Conservation (phyloP, 352 stramenopile genomes). For the Ophiocytium majus region DNA sequence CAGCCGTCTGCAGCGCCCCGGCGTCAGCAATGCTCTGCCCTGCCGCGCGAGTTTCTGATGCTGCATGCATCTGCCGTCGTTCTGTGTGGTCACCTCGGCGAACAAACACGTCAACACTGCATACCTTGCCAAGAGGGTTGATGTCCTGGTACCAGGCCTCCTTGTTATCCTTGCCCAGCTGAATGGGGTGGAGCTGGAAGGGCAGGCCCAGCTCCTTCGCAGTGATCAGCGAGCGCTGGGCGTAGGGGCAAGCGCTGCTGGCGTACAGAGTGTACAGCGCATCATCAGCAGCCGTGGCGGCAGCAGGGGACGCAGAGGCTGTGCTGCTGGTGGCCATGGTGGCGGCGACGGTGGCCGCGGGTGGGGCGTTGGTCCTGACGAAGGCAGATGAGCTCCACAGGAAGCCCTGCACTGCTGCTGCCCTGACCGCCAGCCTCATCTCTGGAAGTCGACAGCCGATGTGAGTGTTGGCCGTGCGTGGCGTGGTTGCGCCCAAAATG, state of each 20-base stretch:
- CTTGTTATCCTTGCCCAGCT: slow-evolving; percentile 18
- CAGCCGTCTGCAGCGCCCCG: too few species aligned
- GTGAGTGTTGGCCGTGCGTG: too few species aligned
- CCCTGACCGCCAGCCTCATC: background rate
- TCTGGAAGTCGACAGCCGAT: background rate
- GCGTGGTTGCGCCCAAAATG: too few species aligned
- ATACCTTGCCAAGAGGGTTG: slow-evolving; percentile 21
- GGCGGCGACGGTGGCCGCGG: background rate
- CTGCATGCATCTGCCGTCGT: too few species aligned
- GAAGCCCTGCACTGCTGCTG: background rate
- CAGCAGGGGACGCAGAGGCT: background rate
- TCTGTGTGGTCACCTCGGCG: too few species aligned
- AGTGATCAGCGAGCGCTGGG: background rate
- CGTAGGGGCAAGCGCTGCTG: background rate
- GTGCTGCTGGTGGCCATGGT: too few species aligned
- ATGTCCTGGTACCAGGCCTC: background rate
- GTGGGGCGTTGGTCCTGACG: background rate
- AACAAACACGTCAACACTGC: too few species aligned
- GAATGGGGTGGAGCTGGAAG: slow-evolving; percentile 1
- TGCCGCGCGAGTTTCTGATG: too few species aligned
- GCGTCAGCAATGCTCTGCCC: too few species aligned
- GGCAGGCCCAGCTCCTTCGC: background rate
- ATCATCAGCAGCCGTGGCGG: background rate
- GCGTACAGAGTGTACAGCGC: background rate
- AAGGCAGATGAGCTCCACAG: background rate